Evolutionary conservation across 148 eudicot genomes (phyloP), one percentile per base, ranked within the genome.

Genomic region (Agrostemma githago): DNA sequence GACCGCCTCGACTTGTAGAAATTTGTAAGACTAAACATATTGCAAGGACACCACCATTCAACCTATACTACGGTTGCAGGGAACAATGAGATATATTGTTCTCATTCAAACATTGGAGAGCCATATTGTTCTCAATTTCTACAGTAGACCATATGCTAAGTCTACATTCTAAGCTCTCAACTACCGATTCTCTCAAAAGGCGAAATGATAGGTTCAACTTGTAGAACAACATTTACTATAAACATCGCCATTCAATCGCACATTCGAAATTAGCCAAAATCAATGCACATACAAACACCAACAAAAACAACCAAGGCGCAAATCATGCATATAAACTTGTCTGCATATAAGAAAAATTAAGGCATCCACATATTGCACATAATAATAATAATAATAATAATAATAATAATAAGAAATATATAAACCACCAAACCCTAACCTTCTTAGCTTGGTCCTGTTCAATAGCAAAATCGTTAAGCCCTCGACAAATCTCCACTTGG

Each of bases 401-500:
- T 26, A 26, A 26, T 26, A 26, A 39, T 51, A 2, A 51, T 38
- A 26, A 26, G 34, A 26, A 26, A 26, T 26, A 26, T 26, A 41
- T 21, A 62, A 6, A 48, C 12, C 10, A 17, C 21, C 8, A 68
- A 76, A 38, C 17, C 26, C 79, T 78, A 15, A 92, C 96, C 98
- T 90, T 93, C 79, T 93, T 93, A 6, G 96, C 96, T 77, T 59
- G 84, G 54, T 90, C 85, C 76, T 93, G 96, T 41, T 96, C 98
- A 75, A 93, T 86, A 61, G 89, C 96, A 88, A 88, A 90, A 72
- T 88, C 87, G 74, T 85, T 87, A 51, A 93, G 92, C 58, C 83
- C 84, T 72, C 75, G 85, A 56, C 86, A 77, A 17, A 93, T 93
- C 87, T 89, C 92, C 82, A 26, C 34, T 26, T 26, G 34, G 34